Evolutionary conservation across 352 stramenopile genomes (phyloP), one percentile per base, ranked within the genome.

Genomic region (Phytophthora meadii): DNA sequence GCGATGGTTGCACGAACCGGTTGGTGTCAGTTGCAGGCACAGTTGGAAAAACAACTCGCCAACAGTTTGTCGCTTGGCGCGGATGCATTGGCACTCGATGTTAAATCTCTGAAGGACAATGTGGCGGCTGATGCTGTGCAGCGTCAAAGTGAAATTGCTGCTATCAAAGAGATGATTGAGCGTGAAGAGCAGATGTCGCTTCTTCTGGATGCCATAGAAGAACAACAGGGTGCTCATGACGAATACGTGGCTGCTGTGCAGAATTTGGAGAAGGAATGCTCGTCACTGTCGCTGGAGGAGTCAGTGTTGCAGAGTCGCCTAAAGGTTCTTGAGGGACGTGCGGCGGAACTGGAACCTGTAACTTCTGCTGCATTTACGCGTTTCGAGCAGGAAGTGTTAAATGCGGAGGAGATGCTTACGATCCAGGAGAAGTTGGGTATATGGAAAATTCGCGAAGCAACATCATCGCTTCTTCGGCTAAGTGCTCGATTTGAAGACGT

Each of bases 161-260:
- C 77, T n/a, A 82, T 94, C 8, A 70, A 77, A 50, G 82, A 90
- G 57, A 69, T 89, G 34, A 88, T 94, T 40, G 81, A 85, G 37
- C 81, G 82, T 17, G 86, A 94, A 54, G 77, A 83, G 49, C 80
- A 92, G 63, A 86, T 92, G 75, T 65, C 70, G 17, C 61, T 82
- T 45, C 69, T 93, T 11, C 39, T 94, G 44, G 86, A 94, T 63
- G 86, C 79, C 9, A 90, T 92, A 47, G 86, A 94, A 51, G 86
- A 94, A 52, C 86, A 94, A 61, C 84, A 91, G 52, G 63, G 49
- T 5, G 81, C 81, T 5, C 79, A 85, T 5, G 76, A 84, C 7
- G 86, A 94, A 30, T 93, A 88, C 41, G 72, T 73, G 7, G 65
- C 69, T 40, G 75, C 79, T 0, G 84, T 94, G 8, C 70, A 87